Base-by-base conservation (phyloP, 2,329 filamentous ascomycete species). In the Cordyceps cateniannulata region DNA sequence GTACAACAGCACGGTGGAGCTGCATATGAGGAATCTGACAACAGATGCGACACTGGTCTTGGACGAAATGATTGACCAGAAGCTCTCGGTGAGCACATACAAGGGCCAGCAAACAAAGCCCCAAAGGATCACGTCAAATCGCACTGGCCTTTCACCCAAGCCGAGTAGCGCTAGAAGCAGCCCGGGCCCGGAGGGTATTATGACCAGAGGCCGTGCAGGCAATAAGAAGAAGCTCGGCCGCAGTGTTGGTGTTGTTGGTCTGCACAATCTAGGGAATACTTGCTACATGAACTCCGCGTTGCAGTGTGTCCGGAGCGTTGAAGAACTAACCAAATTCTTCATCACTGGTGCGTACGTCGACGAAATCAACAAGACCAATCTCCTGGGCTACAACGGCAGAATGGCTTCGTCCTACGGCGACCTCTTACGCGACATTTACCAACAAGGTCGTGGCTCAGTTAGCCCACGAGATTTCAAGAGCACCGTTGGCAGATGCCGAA, bases 271-370 rank as follows among this genome's bases (percentile, higher is more conserved):
- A 16, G 95, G 95, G 53, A 99, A 99, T 69, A 98, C 95, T 0
- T 99, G 95, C 75, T 99, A 99, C 76, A 97, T 98, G 93, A 98
- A 98, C 74, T 96, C 93, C 24, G 95, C 95, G 10, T 79, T 98
- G 59, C 95, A 99, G 72, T 99, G 95, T 72, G 85, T 99, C 56
- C 87, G 93, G 55, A 96, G 91, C 67, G 92, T 97, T 0, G 91
- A 96, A 70, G 95, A 99, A 73, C 77, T 99, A 65, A 93, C 91
- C 5, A 87, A 92, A 69, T 99, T 96, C 73, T 98, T 99, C 73
- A 75, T 97, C 54, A 81, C 84, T 55, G 82, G 86, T 62, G 83
- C 87, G 63, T 92, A 90, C 75, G 85, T 88, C 67, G 77, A 81
- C 56, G 93, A 99, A 69, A 82, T 98, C 66, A 99, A 99, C 72